phyloP scores from a whole-genome alignment of 2,329 filamentous ascomycete genomes.

The Aspergillus cejpii region DNA sequence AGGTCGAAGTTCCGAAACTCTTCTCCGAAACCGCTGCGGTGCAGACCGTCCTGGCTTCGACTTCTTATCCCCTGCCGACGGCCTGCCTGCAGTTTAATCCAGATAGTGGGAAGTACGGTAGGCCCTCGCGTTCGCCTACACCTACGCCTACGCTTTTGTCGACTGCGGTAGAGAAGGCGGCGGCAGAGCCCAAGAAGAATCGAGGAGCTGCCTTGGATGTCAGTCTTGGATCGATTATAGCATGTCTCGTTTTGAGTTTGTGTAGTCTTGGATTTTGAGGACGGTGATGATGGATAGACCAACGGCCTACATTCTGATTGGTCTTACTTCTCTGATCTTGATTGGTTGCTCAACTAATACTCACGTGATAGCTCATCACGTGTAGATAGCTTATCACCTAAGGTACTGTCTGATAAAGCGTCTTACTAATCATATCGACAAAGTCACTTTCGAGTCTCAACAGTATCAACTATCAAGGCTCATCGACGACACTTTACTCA shows the following conservation, averaged over 20 bases:
- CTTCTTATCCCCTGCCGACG: slow-evolving; percentile 13
- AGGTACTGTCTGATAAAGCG: too few species aligned
- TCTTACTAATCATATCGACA: too few species aligned
- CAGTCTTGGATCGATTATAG: background rate
- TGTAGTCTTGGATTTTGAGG: background rate
- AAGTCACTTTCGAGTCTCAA: too few species aligned
- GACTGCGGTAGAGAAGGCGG: background rate
- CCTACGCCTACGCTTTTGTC: background rate
- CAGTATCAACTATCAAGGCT: too few species aligned
- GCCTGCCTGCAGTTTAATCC: slow-evolving; percentile 17
- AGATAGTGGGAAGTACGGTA: slow-evolving; percentile 1
- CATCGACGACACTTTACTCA: too few species aligned
- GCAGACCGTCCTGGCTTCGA: slow-evolving; percentile 8
- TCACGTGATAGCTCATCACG: too few species aligned
- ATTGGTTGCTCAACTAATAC: too few species aligned
- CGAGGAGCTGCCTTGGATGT: background rate
- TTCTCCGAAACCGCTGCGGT: background rate
- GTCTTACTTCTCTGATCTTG: too few species aligned
- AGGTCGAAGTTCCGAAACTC: slow-evolving; percentile 8
- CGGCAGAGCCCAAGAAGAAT: background rate
- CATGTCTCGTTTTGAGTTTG: background rate
- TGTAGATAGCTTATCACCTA: too few species aligned
- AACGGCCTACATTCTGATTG: too few species aligned
- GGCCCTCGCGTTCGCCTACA: background rate
- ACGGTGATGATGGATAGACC: too few species aligned